Percentiles rank a stretch among this genome's conserved stretches.
These are phyloP conservation scores for Calonectria pauciramosa DNA, from an alignment of 2,329 filamentous ascomycete species.

Conservation along the genomic window DNA sequence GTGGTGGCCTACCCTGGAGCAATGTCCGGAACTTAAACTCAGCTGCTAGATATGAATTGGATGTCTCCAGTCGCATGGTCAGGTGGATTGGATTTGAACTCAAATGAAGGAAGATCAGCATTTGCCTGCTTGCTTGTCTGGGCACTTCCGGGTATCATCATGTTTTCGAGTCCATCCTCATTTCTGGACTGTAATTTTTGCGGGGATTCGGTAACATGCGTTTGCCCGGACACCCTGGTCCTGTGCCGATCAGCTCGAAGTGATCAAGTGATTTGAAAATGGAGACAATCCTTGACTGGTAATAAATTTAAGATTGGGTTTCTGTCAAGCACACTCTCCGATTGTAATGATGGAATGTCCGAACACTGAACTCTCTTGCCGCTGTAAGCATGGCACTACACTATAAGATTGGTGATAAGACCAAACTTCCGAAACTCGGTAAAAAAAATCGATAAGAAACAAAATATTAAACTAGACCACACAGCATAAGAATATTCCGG, in stretches of 20 bases:
- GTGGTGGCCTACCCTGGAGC: neutral
- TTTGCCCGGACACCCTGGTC: neutral
- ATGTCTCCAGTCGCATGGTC: neutral
- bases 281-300: neutral
- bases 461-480: neutral
- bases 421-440: neutral
- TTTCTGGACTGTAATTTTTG: neutral
- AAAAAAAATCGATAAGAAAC: neutral
- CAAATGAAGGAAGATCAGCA: neutral
- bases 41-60: neutral
- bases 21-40: too few species aligned
- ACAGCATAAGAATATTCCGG: neutral
- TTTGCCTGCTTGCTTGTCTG: neutral
- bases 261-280: neutral
- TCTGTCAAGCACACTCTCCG: neutral
- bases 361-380: neutral
- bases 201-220: neutral
- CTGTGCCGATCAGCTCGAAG: neutral
- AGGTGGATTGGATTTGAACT: neutral
- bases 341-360: neutral
- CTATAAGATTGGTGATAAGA: neutral
- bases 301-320: neutral
- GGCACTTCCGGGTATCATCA: neutral
- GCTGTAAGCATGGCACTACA: neutral
- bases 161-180: neutral